Base-by-base conservation (phyloP, 2,329 filamentous ascomycete species). In the Penicillium sp. region DNA sequence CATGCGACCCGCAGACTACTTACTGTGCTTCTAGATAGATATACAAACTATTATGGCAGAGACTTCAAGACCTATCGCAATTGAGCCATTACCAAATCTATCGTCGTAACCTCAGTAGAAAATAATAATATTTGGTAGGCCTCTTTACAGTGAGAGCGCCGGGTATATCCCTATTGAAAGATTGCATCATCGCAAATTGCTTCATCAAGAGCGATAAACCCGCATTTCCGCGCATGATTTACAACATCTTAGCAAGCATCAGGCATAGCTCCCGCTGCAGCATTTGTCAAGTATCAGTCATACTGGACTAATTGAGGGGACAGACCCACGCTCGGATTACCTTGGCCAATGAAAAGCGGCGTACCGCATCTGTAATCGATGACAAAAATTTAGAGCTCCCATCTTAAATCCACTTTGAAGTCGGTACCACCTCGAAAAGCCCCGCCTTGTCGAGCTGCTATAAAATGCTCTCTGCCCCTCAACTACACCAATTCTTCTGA, bases 241-340 rank as follows among this genome's bases (percentile, higher is more conserved):
- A 15, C 35, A 41, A 41, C 35, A 41, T 41, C 13, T 41, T 41
- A 41, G 35, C 35, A 41, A 41, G 35, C 35, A 41, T 15, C 35
- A 41, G 15, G 35, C 35, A 41, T 41, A 15, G 11, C 35, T 41
- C 15, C 35, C 35, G 35, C 35, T 41, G 35, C 48, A 50, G 56
- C 23, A 58, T 76, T 76, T 76, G 73, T 74, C 73, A 76, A 67
- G 64, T 38, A 67, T 76, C 70, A 56, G 72, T 76, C 69, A 76
- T 72, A 73, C 66, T 70, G 60, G 52, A 65, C 68, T 66, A 72
- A 72, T 41, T 41, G 50, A 49, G 51, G 38, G 47, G 23, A n/a
- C 17, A 13, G 54, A 47, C 41, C 59, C 62, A 56, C 52, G n/a
- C 35, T n/a, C 19, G 23, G 11, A 11, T 30, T 35, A n/a, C 5